Percentiles rank a stretch among this genome's conserved stretches.
phyloP scores from a whole-genome alignment of 495 filamentous ascomycete species.

The Neurospora africana region DNA sequence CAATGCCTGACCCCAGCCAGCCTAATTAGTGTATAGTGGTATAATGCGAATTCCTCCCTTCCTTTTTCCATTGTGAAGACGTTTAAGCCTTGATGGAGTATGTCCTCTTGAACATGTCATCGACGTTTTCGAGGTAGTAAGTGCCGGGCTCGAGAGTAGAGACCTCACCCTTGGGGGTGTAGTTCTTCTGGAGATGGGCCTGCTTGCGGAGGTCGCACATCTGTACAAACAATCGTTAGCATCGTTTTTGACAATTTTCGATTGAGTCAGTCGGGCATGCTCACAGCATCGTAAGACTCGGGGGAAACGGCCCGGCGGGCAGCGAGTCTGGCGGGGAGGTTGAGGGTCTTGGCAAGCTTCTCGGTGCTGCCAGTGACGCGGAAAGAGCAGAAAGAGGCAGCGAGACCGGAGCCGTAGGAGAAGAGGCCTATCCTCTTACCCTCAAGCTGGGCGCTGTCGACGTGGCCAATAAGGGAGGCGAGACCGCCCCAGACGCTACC shows the following conservation, averaged over 20 bases:
- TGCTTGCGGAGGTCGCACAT: conserved; percentile 92
- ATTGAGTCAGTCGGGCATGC: conserved; percentile 13
- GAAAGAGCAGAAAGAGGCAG: conserved; percentile 80
- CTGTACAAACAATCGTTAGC: conserved; percentile 29
- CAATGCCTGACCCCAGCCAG: background rate
- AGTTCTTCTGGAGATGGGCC: conserved; percentile 89
- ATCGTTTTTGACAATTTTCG: background rate
- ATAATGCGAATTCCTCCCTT: background rate
- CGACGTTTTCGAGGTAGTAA: conserved; percentile 84
- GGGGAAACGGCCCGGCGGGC: conserved; percentile 58
- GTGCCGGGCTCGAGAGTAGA: conserved; percentile 67
- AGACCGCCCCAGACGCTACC: conserved; percentile 87
- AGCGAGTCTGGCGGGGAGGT: conserved; percentile 68
- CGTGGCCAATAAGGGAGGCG: conserved; percentile 62
- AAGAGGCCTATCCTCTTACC: conserved; percentile 87
- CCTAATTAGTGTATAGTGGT: conserved; percentile 1
- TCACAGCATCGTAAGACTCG: conserved; percentile 76
- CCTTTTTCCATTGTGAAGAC: background rate
- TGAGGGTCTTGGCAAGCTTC: conserved; percentile 63
- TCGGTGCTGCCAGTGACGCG: conserved; percentile 71
- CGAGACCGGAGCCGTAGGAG: conserved; percentile 90
- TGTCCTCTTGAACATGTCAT: conserved; percentile 89
- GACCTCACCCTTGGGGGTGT: conserved; percentile 63
- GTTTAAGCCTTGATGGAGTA: conserved; percentile 80
- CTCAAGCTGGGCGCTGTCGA: conserved; percentile 54